A percentile compares a stretch with the other conserved stretches of the same genome.
phyloP scores from a whole-genome alignment of 2,329 filamentous ascomycete species.

The Hymenotorrendiella dingleyae region DNA sequence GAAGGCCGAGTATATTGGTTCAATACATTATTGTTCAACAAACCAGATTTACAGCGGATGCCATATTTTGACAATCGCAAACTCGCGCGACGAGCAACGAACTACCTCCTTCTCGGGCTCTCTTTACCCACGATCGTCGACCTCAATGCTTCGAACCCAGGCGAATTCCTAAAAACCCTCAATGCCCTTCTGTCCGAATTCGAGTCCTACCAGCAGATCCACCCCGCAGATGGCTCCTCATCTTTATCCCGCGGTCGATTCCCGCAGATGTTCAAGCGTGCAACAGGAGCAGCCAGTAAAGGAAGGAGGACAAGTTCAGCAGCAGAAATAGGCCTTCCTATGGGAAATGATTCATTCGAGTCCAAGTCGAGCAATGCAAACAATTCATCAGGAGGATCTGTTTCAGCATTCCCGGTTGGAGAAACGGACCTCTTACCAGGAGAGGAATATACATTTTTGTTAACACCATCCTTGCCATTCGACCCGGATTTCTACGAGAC shows the following conservation, averaged over 20 bases:
- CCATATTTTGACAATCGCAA: slow-evolving; percentile 81
- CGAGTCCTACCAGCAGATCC: slow-evolving; percentile 84
- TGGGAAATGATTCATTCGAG: slow-evolving; percentile 42
- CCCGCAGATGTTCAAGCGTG: slow-evolving; percentile 75
- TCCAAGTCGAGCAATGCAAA: slow-evolving; percentile 38
- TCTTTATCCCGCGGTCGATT: slow-evolving; percentile 73
- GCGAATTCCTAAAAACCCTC: slow-evolving; percentile 82
- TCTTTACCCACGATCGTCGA: slow-evolving; percentile 88
- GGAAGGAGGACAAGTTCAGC: slow-evolving; percentile 52
- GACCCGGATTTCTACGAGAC: slow-evolving; percentile 97
- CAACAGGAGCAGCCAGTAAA: slow-evolving; percentile 46
- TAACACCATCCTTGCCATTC: slow-evolving; percentile 90
- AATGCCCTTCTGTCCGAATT: slow-evolving; percentile 86
- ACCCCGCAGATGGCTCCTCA: slow-evolving; percentile 66
- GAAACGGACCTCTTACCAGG: slow-evolving; percentile 67
- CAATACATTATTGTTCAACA: slow-evolving; percentile 90
- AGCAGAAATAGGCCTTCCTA: slow-evolving; percentile 51
- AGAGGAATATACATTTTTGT: slow-evolving; percentile 80
- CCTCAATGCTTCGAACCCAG: slow-evolving; percentile 69
- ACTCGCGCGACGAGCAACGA: slow-evolving; percentile 82
- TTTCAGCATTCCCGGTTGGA: slow-evolving; percentile 44
- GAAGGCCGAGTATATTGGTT: slow-evolving; percentile 97
- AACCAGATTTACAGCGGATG: slow-evolving; percentile 71
- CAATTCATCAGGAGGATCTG: slow-evolving; percentile 32
- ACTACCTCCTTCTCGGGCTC: slow-evolving; percentile 87